Base-by-base conservation (phyloP, 768 basidiomycete species). In the Lactarius psammicola region DNA sequence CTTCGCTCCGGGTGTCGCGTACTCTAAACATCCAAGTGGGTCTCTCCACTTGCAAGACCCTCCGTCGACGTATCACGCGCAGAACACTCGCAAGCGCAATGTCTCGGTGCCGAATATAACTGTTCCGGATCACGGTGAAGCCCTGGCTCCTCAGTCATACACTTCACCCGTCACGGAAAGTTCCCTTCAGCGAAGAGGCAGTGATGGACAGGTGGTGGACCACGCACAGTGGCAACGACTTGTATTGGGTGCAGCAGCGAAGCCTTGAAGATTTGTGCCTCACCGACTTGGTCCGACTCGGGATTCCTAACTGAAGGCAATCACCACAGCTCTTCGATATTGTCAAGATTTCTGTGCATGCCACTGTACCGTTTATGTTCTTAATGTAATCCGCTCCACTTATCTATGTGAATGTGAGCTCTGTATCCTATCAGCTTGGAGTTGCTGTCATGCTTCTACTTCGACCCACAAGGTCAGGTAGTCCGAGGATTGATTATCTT, bases 201-300 rank as follows among this genome's bases (percentile, higher is more conserved):
- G 59, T 33, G 53, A 64, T 4, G 57, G 42, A 18, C 56, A 68
- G 59, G 42, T 56, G 18, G 23, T 54, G 33, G 69, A 62, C 42
- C 28, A 42, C 23, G 18, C 44, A 9, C 63, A 65, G 46, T 69
- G 66, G 68, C 60, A 34, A 30, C 56, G 30, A 18, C 63, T 68
- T 5, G 61, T 66, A 53, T 59, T 62, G 31, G 62, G 6, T 23
- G 65, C 65, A n/a, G 65, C 65, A 4, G 38, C 36, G 18, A 58
- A 46, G 30, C 33, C 42, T 34, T 66, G 58, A 56, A 23, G 26
- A 17, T 40, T 33, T 40, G 33, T 11, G 53, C 36, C n/a, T 38
- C 33, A 7, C n/a, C 20, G 44, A 46, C n/a, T 11, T n/a, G 3
- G 44, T 26, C 49, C 49, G 49, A 51, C 49, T 51, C 46, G 49